Conservation (phyloP, 2,329 filamentous ascomycete species). For the Huntiella moniliformis region DNA sequence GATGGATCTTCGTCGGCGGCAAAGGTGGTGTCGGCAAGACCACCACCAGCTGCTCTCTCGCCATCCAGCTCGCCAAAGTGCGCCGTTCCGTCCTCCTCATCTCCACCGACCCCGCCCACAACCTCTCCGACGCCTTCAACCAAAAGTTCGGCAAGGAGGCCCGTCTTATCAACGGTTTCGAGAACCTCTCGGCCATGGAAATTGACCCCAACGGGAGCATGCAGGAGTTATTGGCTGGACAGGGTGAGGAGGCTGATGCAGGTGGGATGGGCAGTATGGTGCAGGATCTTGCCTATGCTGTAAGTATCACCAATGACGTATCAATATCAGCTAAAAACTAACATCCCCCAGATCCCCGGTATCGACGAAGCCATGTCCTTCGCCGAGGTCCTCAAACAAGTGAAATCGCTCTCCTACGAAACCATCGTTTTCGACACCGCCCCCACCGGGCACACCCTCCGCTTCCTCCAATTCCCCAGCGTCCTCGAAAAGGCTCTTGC, state of each 20-base stretch:
- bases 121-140: conserved; percentile 90
- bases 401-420: conserved; percentile 97
- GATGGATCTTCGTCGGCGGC: conserved; percentile 98
- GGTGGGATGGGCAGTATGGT: conserved; percentile 83
- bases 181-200: conserved; percentile 94
- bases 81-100: conserved; percentile 94
- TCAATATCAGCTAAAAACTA: neutral
- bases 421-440: conserved; percentile 98
- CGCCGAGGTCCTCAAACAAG: conserved; percentile 95
- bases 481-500: conserved; percentile 97
- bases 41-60: conserved; percentile 95
- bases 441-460: conserved; percentile 90
- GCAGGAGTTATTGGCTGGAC: conserved; percentile 71
- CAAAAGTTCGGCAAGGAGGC: conserved; percentile 99
- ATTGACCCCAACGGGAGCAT: conserved; percentile 97
- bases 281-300: conserved; percentile 92
- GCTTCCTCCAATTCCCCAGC: conserved; percentile 94
- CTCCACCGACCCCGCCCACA: conserved; percentile 95
- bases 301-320: conserved; percentile 25
- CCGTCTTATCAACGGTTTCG: conserved; percentile 74
- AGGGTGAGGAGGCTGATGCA: conserved; percentile 50
- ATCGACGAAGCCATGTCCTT: conserved; percentile 99
- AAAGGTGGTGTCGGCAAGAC: conserved; percentile 98
- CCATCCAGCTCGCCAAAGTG: conserved; percentile 88
- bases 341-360: conserved; percentile 57